phyloP scores from a whole-genome alignment of 2,329 filamentous ascomycete species.

The Penicillium italicum region DNA sequence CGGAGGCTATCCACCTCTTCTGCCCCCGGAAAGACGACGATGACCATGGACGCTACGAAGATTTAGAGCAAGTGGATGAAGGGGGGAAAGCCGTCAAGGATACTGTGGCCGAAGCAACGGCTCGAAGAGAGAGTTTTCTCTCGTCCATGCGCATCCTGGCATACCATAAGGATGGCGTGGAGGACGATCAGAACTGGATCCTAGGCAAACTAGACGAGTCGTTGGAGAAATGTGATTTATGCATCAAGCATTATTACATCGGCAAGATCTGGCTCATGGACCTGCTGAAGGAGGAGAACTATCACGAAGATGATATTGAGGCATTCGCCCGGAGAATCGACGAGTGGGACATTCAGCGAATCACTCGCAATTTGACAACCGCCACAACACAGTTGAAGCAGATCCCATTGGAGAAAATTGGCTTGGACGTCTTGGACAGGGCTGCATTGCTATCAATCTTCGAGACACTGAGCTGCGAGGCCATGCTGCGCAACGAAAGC shows the following conservation, averaged over 20 bases:
- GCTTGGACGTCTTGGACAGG: constrained; percentile 50
- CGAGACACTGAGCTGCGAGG: constrained; percentile 79
- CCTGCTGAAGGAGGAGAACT: constrained; percentile 59
- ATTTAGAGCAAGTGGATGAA: constrained; percentile 50
- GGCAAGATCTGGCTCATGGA: constrained; percentile 61
- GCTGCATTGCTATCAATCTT: constrained; percentile 76
- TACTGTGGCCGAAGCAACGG: constrained; percentile 54
- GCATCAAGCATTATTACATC: constrained; percentile 71
- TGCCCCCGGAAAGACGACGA: constrained; percentile 63
- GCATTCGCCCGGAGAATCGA: constrained; percentile 57
- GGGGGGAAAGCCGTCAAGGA: constrained; percentile 35
- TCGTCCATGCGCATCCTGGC: constrained; percentile 67
- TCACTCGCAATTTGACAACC: constrained; percentile 57
- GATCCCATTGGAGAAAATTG: constrained; percentile 50
- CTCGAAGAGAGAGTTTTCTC: constrained; percentile 60
- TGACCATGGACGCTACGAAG: constrained; percentile 63
- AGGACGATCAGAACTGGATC: constrained; percentile 60
- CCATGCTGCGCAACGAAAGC: constrained; percentile 62
- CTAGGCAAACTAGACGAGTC: constrained; percentile 54
- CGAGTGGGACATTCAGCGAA: constrained; percentile 58
- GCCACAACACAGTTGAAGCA: constrained; percentile 54
- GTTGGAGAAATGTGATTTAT: constrained; percentile 64
- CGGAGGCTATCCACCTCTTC: constrained; percentile 58
- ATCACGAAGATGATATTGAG: constrained; percentile 47
- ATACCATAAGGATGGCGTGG: constrained; percentile 59